These are phyloP conservation scores for Moesziomyces sp. DNA, from an alignment of 1,284 basidiomycete species.

Conservation along the genomic window DNA sequence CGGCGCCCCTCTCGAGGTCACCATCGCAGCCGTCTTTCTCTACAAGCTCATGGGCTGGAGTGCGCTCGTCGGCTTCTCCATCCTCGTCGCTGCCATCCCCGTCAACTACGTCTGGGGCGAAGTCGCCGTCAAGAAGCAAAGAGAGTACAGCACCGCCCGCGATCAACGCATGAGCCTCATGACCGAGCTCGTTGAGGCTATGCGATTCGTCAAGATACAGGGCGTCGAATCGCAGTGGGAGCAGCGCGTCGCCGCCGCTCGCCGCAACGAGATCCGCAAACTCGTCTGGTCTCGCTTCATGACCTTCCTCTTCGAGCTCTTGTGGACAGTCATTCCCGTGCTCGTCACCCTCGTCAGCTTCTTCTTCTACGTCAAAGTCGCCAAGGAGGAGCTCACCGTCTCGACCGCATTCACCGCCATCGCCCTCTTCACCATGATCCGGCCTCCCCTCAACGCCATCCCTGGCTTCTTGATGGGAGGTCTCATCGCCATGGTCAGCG, in stretches of 20 bases:
- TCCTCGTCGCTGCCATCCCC: constrained; percentile 80
- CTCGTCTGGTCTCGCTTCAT: constrained; percentile 50
- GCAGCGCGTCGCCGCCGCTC: constrained; percentile 46
- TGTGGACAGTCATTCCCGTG: constrained; percentile 62
- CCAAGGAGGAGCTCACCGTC: constrained; percentile 51
- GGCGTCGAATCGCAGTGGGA: constrained; percentile 53
- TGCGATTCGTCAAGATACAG: constrained; percentile 80
- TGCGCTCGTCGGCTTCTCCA: constrained; percentile 84
- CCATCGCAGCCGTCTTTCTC: constrained; percentile 72
- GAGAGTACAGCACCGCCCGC: constrained; percentile 76
- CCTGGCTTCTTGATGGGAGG: constrained; percentile 69
- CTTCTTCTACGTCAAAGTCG: constrained; percentile 56
- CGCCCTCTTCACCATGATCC: constrained; percentile 48
- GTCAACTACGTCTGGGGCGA: constrained; percentile 76
- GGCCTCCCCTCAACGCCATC: constrained; percentile 60
- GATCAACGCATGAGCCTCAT: constrained; percentile 87
- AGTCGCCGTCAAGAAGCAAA: constrained; percentile 79
- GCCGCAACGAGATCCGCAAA: constrained; percentile 61
- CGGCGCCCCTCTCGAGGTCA: constrained; percentile 81
- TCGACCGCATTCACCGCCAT: constrained; percentile 57
- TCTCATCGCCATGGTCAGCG: constrained; percentile 74
- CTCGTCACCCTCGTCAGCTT: constrained; percentile 58
- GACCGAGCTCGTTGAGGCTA: constrained; percentile 78
- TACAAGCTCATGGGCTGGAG: constrained; percentile 81
- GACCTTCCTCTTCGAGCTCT: constrained; percentile 68